A percentile compares a stretch with the other conserved stretches of the same genome.
Evolutionary conservation across 2,329 filamentous ascomycete species (phyloP).

Genomic region (Fusarium cicatricum): DNA sequence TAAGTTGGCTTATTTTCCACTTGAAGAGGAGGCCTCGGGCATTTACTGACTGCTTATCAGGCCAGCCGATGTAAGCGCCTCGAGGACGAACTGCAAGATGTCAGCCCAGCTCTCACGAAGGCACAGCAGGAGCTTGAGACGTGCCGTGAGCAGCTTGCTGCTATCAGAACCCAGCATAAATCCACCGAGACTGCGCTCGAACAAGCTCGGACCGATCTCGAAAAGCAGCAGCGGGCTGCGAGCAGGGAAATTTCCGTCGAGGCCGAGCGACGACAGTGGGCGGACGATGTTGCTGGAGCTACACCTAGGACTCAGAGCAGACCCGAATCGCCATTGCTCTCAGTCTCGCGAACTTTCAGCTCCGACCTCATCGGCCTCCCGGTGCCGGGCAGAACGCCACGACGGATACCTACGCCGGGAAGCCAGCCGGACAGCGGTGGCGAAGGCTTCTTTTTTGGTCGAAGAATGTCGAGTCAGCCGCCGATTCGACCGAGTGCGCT

Average conservation of each 20-base stretch:
- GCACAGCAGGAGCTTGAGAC: slow-evolving; percentile 70
- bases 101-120: slow-evolving; percentile 68
- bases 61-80: slow-evolving; percentile 70
- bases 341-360: slow-evolving; percentile 61
- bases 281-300: slow-evolving; percentile 57
- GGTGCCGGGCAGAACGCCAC: slow-evolving; percentile 46
- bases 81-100: slow-evolving; percentile 84
- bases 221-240: slow-evolving; percentile 54
- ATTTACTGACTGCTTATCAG: slow-evolving; percentile 49
- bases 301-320: slow-evolving; percentile 58
- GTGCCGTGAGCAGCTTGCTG: slow-evolving; percentile 66
- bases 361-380: slow-evolving; percentile 61
- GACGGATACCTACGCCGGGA: slow-evolving; percentile 53
- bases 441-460: slow-evolving; percentile 51
- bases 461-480: slow-evolving; percentile 62
- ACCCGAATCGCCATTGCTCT: slow-evolving; percentile 63
- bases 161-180: slow-evolving; percentile 70
- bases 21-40: neutral
- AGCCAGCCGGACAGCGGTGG: slow-evolving; percentile 55
- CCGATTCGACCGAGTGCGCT: slow-evolving; percentile 52
- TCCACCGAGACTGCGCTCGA: slow-evolving; percentile 71
- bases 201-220: slow-evolving; percentile 60
- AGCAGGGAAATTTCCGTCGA: slow-evolving; percentile 48
- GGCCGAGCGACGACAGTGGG: slow-evolving; percentile 58
- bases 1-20: slow-evolving; percentile 54